Base-by-base conservation (phyloP, 495 filamentous ascomycete genomes). In the Gamarada debralockiae region DNA sequence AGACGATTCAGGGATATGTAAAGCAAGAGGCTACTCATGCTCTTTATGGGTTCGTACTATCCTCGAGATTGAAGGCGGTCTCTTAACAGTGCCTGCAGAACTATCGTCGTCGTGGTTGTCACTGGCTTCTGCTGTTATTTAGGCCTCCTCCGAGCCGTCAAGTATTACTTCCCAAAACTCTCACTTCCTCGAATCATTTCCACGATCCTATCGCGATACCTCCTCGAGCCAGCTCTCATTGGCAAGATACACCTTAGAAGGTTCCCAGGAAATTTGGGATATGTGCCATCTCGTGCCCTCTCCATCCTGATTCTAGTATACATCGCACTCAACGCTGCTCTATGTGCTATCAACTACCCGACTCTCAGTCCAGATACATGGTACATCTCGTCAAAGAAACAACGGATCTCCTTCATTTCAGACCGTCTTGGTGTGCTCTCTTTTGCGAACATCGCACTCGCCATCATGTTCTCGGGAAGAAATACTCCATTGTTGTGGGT, bases 1-100 rank as follows among this genome's bases (percentile, higher is more conserved):
- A 10, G 41, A 45, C 41, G 20, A 45, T 45, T 45, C 41, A 45
- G 23, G 41, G 22, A 14, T 45, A 45, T 45, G 41, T 45, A 8
- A 45, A 23, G 12, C 4, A 25, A 21, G 41, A 45, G 23, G 18
- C 20, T 21, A 5, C 41, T 45, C 41, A 45, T 25, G 20, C 41
- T 45, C 20, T 45, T 3, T 45, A 45, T 23, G 41, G 41, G 41
- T 45, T 23, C 14, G 17, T 45, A 21, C 18, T 3, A 3, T 3
- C 6, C 13, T 18, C 20, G 18, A 10, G 6, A 45, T 6, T 22
- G 41, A 3, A 10, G 21, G 22, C 3, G 22, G 3, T 45, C 7
- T 45, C 14, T 25, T 23, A 13, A 45, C 13, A 10, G 15, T 14
- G 23, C 6, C 18, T 3, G 23, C 14, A 45, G 41, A 21, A 25